A percentile compares a stretch with the other conserved stretches of the same genome.
Conservation (phyloP, 768 basidiomycete genomes). For the Lentinula boryana region DNA sequence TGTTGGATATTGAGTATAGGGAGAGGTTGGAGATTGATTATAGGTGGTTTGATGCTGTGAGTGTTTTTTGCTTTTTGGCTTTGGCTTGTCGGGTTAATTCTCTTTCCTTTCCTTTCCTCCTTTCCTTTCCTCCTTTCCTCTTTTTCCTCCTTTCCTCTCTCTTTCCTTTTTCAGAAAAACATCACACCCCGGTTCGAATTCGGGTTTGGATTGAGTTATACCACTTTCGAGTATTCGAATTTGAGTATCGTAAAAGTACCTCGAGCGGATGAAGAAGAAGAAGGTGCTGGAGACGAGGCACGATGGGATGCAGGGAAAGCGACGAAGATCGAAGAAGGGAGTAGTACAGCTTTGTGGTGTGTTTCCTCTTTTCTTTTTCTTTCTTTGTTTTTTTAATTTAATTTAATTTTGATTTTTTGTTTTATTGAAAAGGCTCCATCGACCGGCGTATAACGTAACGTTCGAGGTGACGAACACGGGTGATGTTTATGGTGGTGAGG, state of each 20-base stretch:
- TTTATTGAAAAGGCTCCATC: conserved; percentile 42
- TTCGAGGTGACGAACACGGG: conserved; percentile 70
- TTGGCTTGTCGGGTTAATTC: too few species aligned
- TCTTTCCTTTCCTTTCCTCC: background rate
- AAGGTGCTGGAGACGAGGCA: conserved; percentile 29
- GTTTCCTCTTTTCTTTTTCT: background rate
- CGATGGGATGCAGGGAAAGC: conserved; percentile 59
- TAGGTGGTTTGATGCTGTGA: conserved; percentile 60
- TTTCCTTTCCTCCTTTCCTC: too few species aligned
- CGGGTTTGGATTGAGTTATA: conserved; percentile 86
- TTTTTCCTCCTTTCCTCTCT: too few species aligned
- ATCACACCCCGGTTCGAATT: conserved; percentile 84
- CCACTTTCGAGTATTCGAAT: conserved; percentile 66
- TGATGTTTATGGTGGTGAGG: conserved; percentile 54
- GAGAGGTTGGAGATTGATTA: conserved; percentile 70
- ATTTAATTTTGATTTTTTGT: too few species aligned
- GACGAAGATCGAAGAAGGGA: conserved; percentile 49
- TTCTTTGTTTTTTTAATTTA: too few species aligned
- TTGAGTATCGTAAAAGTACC: conserved; percentile 42
- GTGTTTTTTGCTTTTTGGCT: too few species aligned
- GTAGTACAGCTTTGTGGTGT: conserved; percentile 57
- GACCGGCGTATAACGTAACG: conserved; percentile 53
- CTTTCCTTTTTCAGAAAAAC: conserved; percentile 36
- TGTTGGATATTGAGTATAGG: conserved; percentile 51
- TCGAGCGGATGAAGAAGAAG: conserved; percentile 29